Base-by-base conservation (phyloP, 345 rosid species). In the Microcos paniculata region DNA sequence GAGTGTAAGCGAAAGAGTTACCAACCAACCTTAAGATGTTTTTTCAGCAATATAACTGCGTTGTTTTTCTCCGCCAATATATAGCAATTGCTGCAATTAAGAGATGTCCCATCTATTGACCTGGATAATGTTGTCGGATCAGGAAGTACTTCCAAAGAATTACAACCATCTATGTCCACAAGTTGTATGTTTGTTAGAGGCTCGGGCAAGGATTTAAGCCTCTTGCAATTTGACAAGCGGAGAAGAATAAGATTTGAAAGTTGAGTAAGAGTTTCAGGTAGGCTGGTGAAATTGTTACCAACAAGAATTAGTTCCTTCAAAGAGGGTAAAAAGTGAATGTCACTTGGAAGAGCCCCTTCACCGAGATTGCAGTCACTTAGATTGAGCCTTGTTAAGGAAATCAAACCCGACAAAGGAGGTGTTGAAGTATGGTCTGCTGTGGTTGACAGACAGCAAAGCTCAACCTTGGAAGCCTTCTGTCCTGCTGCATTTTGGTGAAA, bases 151-250 rank as follows among this genome's bases (percentile, higher is more conserved):
- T 52, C 58, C 58, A 21, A 2, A n/a, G 58, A 53, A 21, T 23
- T 0, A 8, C 58, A 53, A 21, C 58, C 58, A 53, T n/a, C 58
- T 8, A 53, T 0, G 13, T 0, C 2, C 13, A 53, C 12, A 0
- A 0, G 0, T 8, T 0, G 0, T 21, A 21, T 2, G 13, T 3
- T 8, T n/a, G 58, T 0, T 21, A 2, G 58, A n/a, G 2, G 26
- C 4, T 81, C 75, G 2, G 80, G 83, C 71, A 85, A 24, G 26
- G 77, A 70, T 53, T 40, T 72, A 49, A 85, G 88, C 57, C 64
- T 69, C 76, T 64, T 71, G 70, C 83, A 85, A 23, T 58, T 56
- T 59, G 45, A 43, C 23, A 85, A 9, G 4, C 77, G 1, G 31
- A 83, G 78, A 26, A 52, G 58, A 42, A 3, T 53, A 26, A 82